Conservation (phyloP, 2,329 filamentous ascomycete species). For the Thermoascus crustaceus region DNA sequence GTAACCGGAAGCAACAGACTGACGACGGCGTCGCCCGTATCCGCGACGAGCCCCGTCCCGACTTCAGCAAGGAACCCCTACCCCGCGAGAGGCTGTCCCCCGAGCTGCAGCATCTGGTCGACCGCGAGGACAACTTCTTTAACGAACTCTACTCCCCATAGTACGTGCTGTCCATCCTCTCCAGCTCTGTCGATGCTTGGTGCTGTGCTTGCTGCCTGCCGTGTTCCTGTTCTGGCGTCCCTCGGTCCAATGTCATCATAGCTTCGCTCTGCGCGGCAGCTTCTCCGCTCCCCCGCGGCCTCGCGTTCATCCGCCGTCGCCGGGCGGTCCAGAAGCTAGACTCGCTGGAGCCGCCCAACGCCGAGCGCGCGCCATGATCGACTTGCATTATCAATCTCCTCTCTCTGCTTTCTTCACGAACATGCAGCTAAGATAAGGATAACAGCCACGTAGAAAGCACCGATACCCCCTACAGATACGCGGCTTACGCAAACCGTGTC, state of each 20-base stretch:
- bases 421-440: conserved; percentile 8
- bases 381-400: neutral
- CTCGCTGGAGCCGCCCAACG: neutral
- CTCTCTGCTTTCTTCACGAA: conserved; percentile 2
- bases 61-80: conserved; percentile 28
- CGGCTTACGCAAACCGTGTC: conserved; percentile 78
- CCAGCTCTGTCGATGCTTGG: conserved; percentile 2
- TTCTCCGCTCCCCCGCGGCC: neutral
- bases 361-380: neutral
- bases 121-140: conserved; percentile 63
- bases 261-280: too few species aligned
- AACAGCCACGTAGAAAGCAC: conserved; percentile 68
- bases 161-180: conserved; percentile 44
- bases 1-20: conserved; percentile 16
- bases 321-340: neutral
- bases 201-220: neutral
- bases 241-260: conserved; percentile 1
- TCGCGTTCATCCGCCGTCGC: neutral
- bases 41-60: conserved; percentile 23
- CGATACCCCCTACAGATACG: conserved; percentile 79
- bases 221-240: neutral
- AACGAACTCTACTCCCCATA: conserved; percentile 70
- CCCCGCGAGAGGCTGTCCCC: conserved; percentile 46
- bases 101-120: conserved; percentile 48
- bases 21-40: conserved; percentile 8